A percentile compares a stretch with the other conserved stretches of the same genome.
phyloP scores from a whole-genome alignment of 331 rosid genomes.

The Stylosanthes scabra region DNA sequence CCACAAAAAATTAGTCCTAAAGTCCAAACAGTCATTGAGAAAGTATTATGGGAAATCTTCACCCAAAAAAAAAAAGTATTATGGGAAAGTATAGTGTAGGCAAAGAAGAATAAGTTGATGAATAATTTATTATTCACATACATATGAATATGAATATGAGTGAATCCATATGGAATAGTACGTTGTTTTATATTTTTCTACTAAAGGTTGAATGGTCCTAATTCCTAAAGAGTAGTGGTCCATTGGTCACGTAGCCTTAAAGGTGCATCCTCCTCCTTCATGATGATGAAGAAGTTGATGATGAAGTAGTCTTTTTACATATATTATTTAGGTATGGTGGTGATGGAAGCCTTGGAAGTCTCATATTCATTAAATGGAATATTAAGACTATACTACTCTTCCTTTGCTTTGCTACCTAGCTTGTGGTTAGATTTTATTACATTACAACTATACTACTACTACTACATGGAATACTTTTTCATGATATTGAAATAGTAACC shows the following conservation, averaged over 20 bases:
- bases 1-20: not conserved
- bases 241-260: constrained; percentile 13
- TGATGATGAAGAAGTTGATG: not conserved
- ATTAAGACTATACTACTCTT: not conserved
- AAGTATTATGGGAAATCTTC: not conserved
- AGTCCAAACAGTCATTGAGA: not conserved
- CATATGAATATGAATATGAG: not conserved
- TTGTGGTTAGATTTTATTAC: not conserved
- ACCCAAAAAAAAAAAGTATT: too few species aligned
- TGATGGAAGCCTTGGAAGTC: constrained; percentile 26
- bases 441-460: not conserved
- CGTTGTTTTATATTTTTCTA: not conserved
- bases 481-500: not conserved
- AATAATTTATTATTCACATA: not conserved
- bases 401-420: not conserved
- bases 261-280: not conserved
- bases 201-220: constrained; percentile 11
- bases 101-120: not conserved
- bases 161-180: not conserved
- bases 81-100: not conserved
- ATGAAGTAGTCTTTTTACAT: not conserved
- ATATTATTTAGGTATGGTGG: constrained; percentile 20
- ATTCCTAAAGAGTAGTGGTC: constrained; percentile 3
- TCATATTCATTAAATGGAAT: constrained; percentile 7
- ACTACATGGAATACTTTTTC: not conserved